Evolutionary conservation across 257 asterid species (phyloP), one percentile per base, ranked within the genome.

Genomic region (Solanum phureja): DNA sequence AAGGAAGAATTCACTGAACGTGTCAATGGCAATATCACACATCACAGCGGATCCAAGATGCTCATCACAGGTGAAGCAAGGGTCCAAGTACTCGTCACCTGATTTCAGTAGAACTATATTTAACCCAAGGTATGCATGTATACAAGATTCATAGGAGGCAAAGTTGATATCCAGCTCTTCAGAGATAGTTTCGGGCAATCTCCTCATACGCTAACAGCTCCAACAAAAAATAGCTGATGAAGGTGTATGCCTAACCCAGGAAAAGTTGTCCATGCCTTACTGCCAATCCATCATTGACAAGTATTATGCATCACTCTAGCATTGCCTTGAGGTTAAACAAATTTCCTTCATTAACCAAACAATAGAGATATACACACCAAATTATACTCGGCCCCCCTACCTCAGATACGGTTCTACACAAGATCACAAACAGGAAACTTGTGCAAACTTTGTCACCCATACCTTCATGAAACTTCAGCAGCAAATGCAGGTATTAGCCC

Each of bases 401-500:
- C 86, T 68, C 89, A 84, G 85, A 85, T 68, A 34, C 24, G 24
- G 66, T 24, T 14, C 79, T 46, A 71, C 11, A 44, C 21, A 31
- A 74, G 84, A 79, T 21, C 86, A 56, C 68, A 19, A 62, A 52
- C 69, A 76, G 73, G 62, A 69, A 66, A 77, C 77, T 52, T 87
- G 89, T 85, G 87, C 82, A 68, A 64, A 69, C 87, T 58, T 86
- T 85, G 49, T 83, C 35, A 83, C 81, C 84, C 88, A 85, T 66
- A 69, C 76, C 87, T 74, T 88, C 86, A 88, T 86, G 89, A 8
- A 87, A 85, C 83, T 90, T 86, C 87, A 84, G 76, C 88, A 87
- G 88, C 88, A 79, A 90, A 82, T 84, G 76, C 37, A 86, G 86
- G 82, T 31, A 86, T 46, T 75, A 64, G 82, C 62, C 81, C 86